Base-by-base conservation (phyloP, 352 stramenopile species). In the Thalassiosira hispida region DNA sequence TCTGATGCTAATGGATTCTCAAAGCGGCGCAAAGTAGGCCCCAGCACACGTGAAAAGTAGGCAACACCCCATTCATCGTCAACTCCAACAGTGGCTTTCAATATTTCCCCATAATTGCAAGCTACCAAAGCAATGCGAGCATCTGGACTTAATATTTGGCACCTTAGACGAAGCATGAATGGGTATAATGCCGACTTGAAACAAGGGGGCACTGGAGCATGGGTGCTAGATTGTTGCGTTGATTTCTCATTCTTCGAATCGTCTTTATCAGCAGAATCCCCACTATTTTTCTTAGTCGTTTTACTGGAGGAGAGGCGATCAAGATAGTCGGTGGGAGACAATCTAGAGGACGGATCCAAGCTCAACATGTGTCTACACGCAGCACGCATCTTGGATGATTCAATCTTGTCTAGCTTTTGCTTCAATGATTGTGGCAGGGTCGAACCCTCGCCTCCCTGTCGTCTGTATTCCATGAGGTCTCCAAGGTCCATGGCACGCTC, bases 401-500 rank as follows among this genome's bases (percentile, higher is more conserved):
- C 94, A 31, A 98, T 95, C 73, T 98, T 98, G 40, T 95, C 95
- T 14, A 98, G 81, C 44, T 94, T 94, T 42, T 94, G 87, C 27
- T 91, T 94, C 5, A 85, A 23, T 31, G 51, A 61, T 65, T 72
- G 53, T 29, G 52, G 47, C 27, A 79, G 44, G 12, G 53, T 8
- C 8, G 59, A 35, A 18, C 22, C 20, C 22, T 29, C 38, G 18
- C 62, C 7, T 27, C 31, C 66, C n/a, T 68, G 11, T 76, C 59
- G 38, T 76, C 81, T 57, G 67, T 94, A 94, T 67, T 92, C 87
- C 84, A 93, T 92, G 12, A 92, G 71, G 81, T 92, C 84, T 64
- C 87, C 90, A 2, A 99, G 85, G 84, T 99, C 97, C 51, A 99
- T 94, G 12, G 98, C 91, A 35, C 95, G 93, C 64, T 98, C 97